phyloP scores from a whole-genome alignment of 2,329 filamentous ascomycete species.

The Colletotrichum eleusines region DNA sequence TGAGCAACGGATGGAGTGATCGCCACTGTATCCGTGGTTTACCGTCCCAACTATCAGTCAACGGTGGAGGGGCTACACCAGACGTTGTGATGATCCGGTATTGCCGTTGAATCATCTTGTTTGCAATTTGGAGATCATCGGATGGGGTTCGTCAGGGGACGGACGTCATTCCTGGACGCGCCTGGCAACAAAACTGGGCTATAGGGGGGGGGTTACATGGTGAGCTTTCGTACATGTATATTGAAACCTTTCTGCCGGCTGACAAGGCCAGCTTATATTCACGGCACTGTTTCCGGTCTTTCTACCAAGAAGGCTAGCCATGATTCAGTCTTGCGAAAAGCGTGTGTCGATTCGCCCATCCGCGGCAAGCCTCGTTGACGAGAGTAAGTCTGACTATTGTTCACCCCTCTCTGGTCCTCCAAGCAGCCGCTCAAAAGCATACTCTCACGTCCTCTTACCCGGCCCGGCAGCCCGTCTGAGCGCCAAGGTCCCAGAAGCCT shows the following conservation, averaged over 20 bases:
- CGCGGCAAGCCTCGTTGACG: neutral
- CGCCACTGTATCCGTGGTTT: neutral
- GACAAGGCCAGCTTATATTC: neutral
- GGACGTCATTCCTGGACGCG: neutral
- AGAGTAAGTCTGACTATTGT: neutral
- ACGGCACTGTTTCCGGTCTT: neutral
- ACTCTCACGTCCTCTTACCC: neutral
- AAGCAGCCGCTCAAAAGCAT: neutral
- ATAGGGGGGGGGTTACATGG: too few relatives aligned
- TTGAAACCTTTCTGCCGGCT: neutral
- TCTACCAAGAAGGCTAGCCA: neutral
- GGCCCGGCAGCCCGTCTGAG: conserved; percentile 4
- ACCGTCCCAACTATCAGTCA: neutral
- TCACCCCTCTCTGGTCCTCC: too few relatives aligned
- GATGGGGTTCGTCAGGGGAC: neutral
- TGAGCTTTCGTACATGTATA: neutral
- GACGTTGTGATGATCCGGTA: neutral
- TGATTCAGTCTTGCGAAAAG: neutral
- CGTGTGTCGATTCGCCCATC: too few relatives aligned
- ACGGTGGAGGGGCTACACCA: neutral
- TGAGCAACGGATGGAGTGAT: neutral
- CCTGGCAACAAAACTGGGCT: neutral
- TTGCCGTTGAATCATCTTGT: neutral
- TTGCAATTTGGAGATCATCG: neutral
- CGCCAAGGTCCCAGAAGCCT: neutral